A percentile compares a stretch with the other conserved stretches of the same genome.
Evolutionary conservation across 192 early-diverging fungal genomes (phyloP).

Genomic region (Backusella luteola): DNA sequence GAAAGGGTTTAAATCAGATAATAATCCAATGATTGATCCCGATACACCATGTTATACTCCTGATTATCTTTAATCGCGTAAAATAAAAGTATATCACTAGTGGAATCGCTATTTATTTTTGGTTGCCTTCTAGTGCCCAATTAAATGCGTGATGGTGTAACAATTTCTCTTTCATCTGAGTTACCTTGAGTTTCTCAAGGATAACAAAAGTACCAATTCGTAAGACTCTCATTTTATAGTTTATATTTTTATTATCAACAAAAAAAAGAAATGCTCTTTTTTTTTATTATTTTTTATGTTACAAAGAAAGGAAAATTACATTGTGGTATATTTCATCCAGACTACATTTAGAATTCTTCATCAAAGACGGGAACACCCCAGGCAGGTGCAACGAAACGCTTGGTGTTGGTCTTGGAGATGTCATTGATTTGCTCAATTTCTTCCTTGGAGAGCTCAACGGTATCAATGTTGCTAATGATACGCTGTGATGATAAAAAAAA

Average conservation of each 20-base stretch:
- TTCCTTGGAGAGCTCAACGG: constrained; percentile 42
- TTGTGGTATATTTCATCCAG: neutral
- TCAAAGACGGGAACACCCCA: constrained; percentile 40
- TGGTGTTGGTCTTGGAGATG: constrained; percentile 28
- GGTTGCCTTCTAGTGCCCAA: neutral
- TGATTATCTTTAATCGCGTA: neutral
- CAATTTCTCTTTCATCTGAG: no score
- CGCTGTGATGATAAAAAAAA: constrained; percentile 31
- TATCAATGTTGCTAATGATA: constrained; percentile 59
- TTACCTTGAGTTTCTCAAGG: no score
- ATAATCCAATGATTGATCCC: neutral
- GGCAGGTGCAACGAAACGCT: constrained; percentile 28
- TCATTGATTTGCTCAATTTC: constrained; percentile 43
- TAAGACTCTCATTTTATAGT: neutral
- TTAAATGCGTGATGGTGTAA: no score
- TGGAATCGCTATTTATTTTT: neutral
- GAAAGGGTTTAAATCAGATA: constrained; percentile 7
- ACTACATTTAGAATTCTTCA: constrained; percentile 20
- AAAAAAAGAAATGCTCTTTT: neutral
- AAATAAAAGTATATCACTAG: neutral
- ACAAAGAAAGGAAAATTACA: neutral
- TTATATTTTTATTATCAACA: neutral
- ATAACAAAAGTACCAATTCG: no score
- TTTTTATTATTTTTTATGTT: neutral
- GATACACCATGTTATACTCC: neutral